phyloP scores from a whole-genome alignment of 2,329 filamentous ascomycete species.

The Ceratocystis alfenasii region DNA sequence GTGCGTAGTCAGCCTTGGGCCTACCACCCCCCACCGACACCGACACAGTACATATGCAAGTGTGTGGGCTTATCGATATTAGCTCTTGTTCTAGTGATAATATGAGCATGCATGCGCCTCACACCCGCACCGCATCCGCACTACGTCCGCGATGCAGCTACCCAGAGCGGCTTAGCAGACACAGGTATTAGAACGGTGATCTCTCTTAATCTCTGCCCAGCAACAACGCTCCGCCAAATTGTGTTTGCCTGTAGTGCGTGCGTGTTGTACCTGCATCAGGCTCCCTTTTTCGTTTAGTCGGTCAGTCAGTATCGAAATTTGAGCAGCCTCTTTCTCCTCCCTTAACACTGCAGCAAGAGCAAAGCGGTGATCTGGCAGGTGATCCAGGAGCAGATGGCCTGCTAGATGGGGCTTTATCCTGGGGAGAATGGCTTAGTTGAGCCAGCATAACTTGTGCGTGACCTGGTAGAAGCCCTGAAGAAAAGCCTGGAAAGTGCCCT shows the following conservation, averaged over 20 bases:
- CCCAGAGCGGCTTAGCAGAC: not conserved
- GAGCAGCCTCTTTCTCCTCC: not conserved
- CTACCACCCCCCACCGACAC: no score
- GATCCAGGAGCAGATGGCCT: not conserved
- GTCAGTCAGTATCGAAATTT: slow-evolving; percentile 1
- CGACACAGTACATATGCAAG: not conserved
- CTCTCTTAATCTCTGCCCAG: slow-evolving; percentile 3
- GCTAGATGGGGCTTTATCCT: not conserved
- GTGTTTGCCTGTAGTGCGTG: not conserved
- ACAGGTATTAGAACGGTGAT: not conserved
- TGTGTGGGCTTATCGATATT: not conserved
- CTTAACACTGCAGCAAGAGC: slow-evolving; percentile 3
- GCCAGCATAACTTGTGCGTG: slow-evolving; percentile 2
- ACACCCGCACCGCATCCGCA: not conserved
- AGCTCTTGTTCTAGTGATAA: not conserved
- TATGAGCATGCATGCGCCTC: slow-evolving; percentile 7
- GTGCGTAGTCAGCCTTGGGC: not conserved
- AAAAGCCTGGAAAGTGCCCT: not conserved
- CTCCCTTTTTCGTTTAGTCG: slow-evolving; percentile 5
- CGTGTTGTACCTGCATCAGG: not conserved
- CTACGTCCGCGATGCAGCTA: not conserved
- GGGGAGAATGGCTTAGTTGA: not conserved
- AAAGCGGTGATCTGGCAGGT: not conserved
- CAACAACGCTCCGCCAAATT: not conserved
- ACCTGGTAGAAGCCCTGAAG: not conserved